Evolutionary conservation across 371 early-diverging fungal genomes (phyloP).

Genomic region (Mucor ambiguus): DNA sequence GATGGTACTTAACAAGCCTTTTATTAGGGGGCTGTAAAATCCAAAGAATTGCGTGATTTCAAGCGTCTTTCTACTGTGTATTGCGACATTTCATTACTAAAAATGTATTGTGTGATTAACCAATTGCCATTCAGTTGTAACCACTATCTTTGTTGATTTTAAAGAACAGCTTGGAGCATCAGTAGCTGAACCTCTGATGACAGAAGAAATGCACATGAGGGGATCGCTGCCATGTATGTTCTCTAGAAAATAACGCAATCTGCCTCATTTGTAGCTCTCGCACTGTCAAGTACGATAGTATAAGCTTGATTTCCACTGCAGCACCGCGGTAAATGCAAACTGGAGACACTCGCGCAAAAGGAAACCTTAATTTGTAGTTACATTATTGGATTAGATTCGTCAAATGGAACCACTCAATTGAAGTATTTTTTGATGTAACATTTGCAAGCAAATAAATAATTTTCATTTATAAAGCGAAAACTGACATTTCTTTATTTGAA

Average conservation of each 20-base stretch:
- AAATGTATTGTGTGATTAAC: not conserved
- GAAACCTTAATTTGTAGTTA: not conserved
- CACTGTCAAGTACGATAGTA: not conserved
- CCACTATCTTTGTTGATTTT: not conserved
- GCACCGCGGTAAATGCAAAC: not conserved
- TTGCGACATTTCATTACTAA: slow-evolving; percentile 21
- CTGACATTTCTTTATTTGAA: not conserved
- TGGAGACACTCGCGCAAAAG: not conserved
- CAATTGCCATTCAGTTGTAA: not conserved
- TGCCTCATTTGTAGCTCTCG: not conserved
- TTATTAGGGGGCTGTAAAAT: not conserved
- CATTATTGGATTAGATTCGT: slow-evolving; percentile 2
- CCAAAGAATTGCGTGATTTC: slow-evolving; percentile 25
- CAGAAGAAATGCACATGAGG: not conserved
- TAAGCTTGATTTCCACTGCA: not conserved
- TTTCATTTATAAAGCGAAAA: not conserved
- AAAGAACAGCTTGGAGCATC: not conserved
- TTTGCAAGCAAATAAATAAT: not conserved
- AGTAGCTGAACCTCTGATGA: not conserved
- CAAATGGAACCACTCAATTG: not conserved
- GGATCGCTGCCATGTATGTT: not conserved
- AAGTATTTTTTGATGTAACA: not conserved
- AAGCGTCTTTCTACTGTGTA: slow-evolving; percentile 11
- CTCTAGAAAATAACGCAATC: not conserved
- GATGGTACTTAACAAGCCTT: not conserved